Evolutionary conservation across 805 yeast species (phyloP).

Genomic region (Yarrowia phangngaensis): DNA sequence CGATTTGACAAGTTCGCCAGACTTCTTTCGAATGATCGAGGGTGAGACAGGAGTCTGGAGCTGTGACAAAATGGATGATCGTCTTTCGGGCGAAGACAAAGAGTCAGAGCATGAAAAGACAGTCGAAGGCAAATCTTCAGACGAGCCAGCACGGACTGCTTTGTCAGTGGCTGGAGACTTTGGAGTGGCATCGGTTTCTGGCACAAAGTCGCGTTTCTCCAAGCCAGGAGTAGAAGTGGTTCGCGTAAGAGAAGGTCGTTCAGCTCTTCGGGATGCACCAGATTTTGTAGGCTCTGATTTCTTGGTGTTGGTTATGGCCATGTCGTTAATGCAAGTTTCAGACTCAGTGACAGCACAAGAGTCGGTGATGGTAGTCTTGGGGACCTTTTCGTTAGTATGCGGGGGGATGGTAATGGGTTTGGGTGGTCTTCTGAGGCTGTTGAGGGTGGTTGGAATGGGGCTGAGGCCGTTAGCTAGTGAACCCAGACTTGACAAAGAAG

Average conservation of each 20-base stretch:
- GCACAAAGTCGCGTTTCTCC: conserved; percentile 13
- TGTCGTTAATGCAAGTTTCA: conserved; percentile 19
- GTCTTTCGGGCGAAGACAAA: conserved; percentile 22
- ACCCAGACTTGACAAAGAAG: neutral
- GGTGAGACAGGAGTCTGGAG: conserved; percentile 29
- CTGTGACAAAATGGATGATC: conserved; percentile 19
- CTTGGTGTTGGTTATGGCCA: neutral
- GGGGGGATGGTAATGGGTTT: conserved; percentile 8
- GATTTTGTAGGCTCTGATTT: neutral
- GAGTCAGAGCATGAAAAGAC: conserved; percentile 10
- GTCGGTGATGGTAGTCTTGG: conserved; percentile 10
- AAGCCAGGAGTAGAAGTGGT: conserved; percentile 17
- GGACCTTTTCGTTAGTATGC: conserved; percentile 26
- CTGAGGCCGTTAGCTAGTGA: conserved; percentile 14
- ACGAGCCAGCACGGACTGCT: conserved; percentile 14
- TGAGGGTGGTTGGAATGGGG: conserved; percentile 5
- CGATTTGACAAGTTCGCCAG: conserved; percentile 82
- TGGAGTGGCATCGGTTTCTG: neutral
- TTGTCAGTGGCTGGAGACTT: neutral
- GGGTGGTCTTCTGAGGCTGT: conserved; percentile 6
- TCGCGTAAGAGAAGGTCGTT: conserved; percentile 23
- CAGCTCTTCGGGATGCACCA: conserved; percentile 17
- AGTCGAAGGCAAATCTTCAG: conserved; percentile 23
- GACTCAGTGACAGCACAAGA: conserved; percentile 2
- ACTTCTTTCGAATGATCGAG: conserved; percentile 68